phyloP scores from a whole-genome alignment of 108 stramenopile species.

The Skeletonema menzelii region DNA sequence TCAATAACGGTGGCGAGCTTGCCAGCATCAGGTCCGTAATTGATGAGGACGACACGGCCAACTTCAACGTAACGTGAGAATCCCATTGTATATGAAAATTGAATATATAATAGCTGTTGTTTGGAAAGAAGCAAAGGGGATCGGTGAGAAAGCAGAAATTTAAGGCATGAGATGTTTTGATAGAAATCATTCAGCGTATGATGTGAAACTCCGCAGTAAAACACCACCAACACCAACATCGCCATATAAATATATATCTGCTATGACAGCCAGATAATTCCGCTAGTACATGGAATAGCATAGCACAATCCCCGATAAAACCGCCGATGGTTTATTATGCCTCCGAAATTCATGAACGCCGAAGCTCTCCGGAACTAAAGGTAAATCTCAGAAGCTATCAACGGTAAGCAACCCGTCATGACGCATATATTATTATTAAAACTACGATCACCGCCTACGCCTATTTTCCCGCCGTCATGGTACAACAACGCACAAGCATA shows the following conservation, averaged over 20 bases:
- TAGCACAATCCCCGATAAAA: background rate
- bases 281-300: background rate
- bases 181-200: background rate
- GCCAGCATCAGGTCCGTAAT: constrained; percentile 95
- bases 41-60: constrained; percentile 97
- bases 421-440: background rate
- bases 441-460: background rate
- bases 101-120: background rate
- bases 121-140: background rate
- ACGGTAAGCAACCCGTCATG: background rate
- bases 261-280: background rate
- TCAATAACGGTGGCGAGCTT: constrained; percentile 97
- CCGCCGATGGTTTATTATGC: too few species aligned
- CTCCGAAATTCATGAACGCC: background rate
- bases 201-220: background rate
- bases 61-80: constrained; percentile 98
- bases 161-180: background rate
- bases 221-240: background rate
- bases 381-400: background rate
- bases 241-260: background rate
- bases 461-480: background rate
- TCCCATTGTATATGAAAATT: constrained; percentile 62
- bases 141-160: background rate
- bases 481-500: background rate
- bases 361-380: background rate